Evolutionary conservation across 1,284 basidiomycete genomes (phyloP), one percentile per base, ranked within the genome.

Genomic region (Spongispora temasekensis): DNA sequence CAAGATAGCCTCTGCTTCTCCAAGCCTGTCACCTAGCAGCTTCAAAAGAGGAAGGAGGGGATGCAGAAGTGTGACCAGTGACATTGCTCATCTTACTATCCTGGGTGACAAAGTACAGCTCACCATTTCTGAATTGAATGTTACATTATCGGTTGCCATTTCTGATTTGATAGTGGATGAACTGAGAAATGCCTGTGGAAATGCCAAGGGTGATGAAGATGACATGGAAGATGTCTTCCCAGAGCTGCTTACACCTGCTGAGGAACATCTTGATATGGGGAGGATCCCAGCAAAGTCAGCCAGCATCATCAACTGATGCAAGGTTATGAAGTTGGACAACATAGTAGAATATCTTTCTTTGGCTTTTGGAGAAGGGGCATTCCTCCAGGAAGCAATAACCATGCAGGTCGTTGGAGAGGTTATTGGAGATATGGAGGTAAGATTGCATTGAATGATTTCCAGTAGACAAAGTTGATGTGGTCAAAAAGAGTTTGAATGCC

Each of bases 371-470:
- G n/a, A n/a, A 64, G 0, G 61, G 48, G 1, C 23, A 4, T 9
- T 63, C 61, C 5, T 63, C 61, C 0, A 64, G 23, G 28, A 63
- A 63, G 3, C 23, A 63, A n/a, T 63, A 63, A 0, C 62, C 62
- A 2, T 56, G 6, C 8, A 8, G 6, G 1, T 1, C 10, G 2
- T 62, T 60, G 19, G 27, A 19, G 12, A 62, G 30, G 4, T 64
- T 31, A 1, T 62, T 58, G 1, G 46, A 5, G 3, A 62, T 10
- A 2, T 34, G 34, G 2, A 5, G 15, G 31, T n/a, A n/a, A n/a
- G n/a, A n/a, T n/a, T n/a, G n/a, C n/a, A n/a, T n/a, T n/a, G n/a
- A n/a, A n/a, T n/a, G n/a, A n/a, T n/a, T n/a, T n/a, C n/a, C 50
- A 28, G 28, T 2, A 28, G 2, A 7, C n/a, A 7, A 19, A 23